Evolutionary conservation across 306 rosid species (phyloP).

Genomic region (Vicia villosa): DNA sequence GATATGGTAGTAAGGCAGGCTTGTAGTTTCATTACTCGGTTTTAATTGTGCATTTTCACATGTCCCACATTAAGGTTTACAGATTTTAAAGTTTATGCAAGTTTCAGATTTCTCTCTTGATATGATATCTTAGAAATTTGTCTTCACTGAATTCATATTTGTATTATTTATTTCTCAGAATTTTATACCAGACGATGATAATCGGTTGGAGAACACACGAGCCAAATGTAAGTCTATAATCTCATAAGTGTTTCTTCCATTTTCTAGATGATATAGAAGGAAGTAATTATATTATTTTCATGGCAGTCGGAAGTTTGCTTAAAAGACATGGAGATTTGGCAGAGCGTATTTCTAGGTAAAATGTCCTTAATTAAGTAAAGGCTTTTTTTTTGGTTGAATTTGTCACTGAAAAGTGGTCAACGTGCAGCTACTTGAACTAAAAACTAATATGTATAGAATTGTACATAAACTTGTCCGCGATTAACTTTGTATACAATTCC

Average conservation of each 20-base stretch:
- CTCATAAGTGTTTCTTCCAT: neutral
- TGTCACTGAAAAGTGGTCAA: neutral
- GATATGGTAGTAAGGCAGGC: neutral
- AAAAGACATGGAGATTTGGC: slow-evolving; percentile 81
- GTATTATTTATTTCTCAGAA: slow-evolving; percentile 49
- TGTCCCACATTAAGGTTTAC: slow-evolving; percentile 2
- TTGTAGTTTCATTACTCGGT: neutral
- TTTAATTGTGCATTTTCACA: slow-evolving; percentile 4
- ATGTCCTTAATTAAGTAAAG: slow-evolving; percentile 1
- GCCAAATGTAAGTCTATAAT: slow-evolving; percentile 63
- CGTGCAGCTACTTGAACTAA: slow-evolving; percentile 19
- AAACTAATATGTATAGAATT: neutral
- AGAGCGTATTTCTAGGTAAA: slow-evolving; percentile 87
- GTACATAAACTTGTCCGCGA: slow-evolving; percentile 21
- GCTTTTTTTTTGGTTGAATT: slow-evolving; percentile 24
- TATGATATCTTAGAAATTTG: neutral
- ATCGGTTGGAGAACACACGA: slow-evolving; percentile 75
- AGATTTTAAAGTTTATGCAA: neutral
- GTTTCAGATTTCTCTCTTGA: slow-evolving; percentile 3
- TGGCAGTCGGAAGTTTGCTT: slow-evolving; percentile 71
- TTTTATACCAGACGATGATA: slow-evolving; percentile 74
- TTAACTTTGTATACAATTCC: slow-evolving; percentile 18
- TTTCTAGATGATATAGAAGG: slow-evolving; percentile 31
- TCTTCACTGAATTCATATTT: slow-evolving; percentile 17
- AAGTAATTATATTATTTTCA: slow-evolving; percentile 38